Base-by-base conservation (phyloP, 306 rosid genomes). In the Cicer bijugum region DNA sequence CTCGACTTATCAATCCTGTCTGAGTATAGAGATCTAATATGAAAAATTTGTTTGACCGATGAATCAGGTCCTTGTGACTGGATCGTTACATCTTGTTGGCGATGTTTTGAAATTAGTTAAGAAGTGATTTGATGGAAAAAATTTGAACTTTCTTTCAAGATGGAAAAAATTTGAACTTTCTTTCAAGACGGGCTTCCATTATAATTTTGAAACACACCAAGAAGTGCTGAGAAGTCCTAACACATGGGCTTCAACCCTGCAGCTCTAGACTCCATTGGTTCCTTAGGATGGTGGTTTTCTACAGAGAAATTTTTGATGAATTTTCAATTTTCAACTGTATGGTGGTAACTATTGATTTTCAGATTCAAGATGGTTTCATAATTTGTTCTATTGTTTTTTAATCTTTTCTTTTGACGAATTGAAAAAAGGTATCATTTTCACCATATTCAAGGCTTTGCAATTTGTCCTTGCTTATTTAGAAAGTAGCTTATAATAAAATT, bases 31-130 rank as follows among this genome's bases (percentile, higher is more conserved):
- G 5, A 39, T 84, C 76, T 81, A 46, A 67, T 39, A 51, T 43
- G 50, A 63, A 72, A 71, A 71, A 16, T 59, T 59, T 64, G 19
- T 80, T 16, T 83, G 74, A 57, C 7, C 79, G 71, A 67, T 66
- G 11, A 48, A 58, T 77, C 89, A 95, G 99, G 99, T 95, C 43
- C 96, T 95, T 62, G 99, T 95, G 38, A 90, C 97, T 5, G 97
- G 99, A 70, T 95, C 97, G 61, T 71, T 95, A 57, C 99, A 91
- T 86, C 99, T 95, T 71, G 90, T 91, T 80, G 99, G 99, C 45
- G 99, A 95, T 9, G 96, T 88, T 53, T 79, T 95, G 88, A 91
- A 80, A 84, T 82, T 88, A 65, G 85, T 86, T 57, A 95, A 84
- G 88, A 87, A 83, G 80, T 94, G 83, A 94, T 73, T 77, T 16